Percentiles rank a stretch among this genome's conserved stretches.
Conservation (phyloP, 140 eudicot genomes). For the Anethum foeniculum region DNA sequence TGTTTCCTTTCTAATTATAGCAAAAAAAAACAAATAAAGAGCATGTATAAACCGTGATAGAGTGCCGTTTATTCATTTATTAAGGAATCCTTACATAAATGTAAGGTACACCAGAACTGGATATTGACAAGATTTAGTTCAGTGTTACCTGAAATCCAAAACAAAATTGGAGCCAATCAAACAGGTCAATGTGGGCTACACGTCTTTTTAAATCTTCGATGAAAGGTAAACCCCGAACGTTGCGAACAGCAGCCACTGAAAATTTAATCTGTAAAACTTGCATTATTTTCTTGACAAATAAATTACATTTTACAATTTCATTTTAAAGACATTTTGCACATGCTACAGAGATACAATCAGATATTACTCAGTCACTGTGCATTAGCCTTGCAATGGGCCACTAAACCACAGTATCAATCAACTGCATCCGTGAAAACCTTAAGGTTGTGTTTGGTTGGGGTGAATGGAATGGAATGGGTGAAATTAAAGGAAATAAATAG, state of each 20-base stretch:
- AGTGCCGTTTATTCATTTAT: neutral
- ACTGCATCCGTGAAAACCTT: neutral
- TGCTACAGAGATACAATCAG: conserved; percentile 6
- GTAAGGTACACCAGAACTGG: neutral
- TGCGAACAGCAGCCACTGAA: conserved; percentile 67
- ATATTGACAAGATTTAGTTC: neutral
- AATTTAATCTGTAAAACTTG: conserved; percentile 59
- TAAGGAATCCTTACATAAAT: neutral
- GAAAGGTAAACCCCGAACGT: conserved; percentile 73
- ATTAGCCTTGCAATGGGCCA: neutral
- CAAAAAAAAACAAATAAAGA: neutral
- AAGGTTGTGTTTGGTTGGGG: too few relatives aligned
- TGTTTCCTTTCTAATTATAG: conserved; percentile 65
- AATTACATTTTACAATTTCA: neutral
- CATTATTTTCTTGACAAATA: conserved; percentile 6
- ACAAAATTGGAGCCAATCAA: conserved; percentile 83
- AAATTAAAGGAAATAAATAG: too few relatives aligned
- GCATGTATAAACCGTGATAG: neutral
- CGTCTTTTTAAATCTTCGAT: conserved; percentile 49
- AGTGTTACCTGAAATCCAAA: conserved; percentile 76
- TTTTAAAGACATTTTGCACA: neutral
- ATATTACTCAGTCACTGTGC: neutral
- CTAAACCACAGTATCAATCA: neutral
- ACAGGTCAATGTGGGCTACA: conserved; percentile 46
- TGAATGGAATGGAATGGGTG: too few relatives aligned